Percentiles rank a stretch among this genome's conserved stretches.
Evolutionary conservation across 2,329 filamentous ascomycete genomes (phyloP).

Genomic region (Trichoderma atrobrunneum): DNA sequence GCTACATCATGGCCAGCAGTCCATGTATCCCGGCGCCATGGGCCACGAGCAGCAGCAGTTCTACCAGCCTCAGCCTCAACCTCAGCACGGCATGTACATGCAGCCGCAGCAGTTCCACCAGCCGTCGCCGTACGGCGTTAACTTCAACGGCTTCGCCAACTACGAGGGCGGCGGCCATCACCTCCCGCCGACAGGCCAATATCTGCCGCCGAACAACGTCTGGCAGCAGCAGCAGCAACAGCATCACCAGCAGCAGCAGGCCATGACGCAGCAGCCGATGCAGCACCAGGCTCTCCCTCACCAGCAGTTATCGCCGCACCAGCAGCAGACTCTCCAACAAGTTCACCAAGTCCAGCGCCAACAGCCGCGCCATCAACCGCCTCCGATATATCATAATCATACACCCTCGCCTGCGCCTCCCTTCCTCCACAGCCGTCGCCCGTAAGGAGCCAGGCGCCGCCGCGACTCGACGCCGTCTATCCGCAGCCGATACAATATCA

Average conservation of each 20-base stretch:
- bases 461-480: slow-evolving; percentile 20
- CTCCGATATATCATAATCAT: slow-evolving; percentile 26
- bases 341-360: slow-evolving; percentile 32
- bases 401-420: slow-evolving; percentile 17
- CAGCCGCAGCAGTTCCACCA: slow-evolving; percentile 27
- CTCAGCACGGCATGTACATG: slow-evolving; percentile 22
- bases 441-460: slow-evolving; percentile 20
- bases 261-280: slow-evolving; percentile 23
- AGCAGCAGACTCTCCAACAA: slow-evolving; percentile 24
- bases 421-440: slow-evolving; percentile 17
- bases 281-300: slow-evolving; percentile 27
- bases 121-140: slow-evolving; percentile 15
- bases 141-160: slow-evolving; percentile 13
- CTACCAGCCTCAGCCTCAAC: slow-evolving; percentile 24
- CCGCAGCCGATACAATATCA: slow-evolving; percentile 16
- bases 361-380: slow-evolving; percentile 30
- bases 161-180: slow-evolving; percentile 21
- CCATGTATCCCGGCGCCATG: slow-evolving; percentile 18
- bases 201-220: slow-evolving; percentile 10
- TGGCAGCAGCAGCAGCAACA: slow-evolving; percentile 19
- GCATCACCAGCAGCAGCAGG: slow-evolving; percentile 27
- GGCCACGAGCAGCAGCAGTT: slow-evolving; percentile 27
- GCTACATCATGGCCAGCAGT: slow-evolving; percentile 26
- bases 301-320: slow-evolving; percentile 34
- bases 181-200: slow-evolving; percentile 18